Evolutionary conservation across 2,329 filamentous ascomycete genomes (phyloP).

Genomic region (Passalora sequoiae): DNA sequence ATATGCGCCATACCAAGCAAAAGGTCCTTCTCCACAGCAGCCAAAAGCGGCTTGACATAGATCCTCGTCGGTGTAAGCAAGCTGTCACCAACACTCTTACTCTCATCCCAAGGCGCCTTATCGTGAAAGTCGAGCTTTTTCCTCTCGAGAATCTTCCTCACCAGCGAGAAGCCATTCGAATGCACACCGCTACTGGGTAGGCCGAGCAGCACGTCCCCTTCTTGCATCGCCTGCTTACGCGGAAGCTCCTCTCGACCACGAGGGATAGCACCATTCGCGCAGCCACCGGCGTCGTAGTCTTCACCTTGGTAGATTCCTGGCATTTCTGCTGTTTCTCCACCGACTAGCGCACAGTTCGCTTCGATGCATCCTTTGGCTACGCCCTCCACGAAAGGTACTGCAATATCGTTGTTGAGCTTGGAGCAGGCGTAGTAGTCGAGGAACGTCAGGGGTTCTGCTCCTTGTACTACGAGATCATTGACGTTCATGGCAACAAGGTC

Average conservation of each 20-base stretch:
- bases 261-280: conserved; percentile 77
- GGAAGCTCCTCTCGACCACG: conserved; percentile 65
- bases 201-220: conserved; percentile 80
- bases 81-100: conserved; percentile 62
- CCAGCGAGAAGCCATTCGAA: conserved; percentile 96
- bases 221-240: conserved; percentile 65
- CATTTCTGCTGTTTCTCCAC: conserved; percentile 98
- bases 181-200: conserved; percentile 82
- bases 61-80: conserved; percentile 88
- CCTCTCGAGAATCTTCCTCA: conserved; percentile 79
- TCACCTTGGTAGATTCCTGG: conserved; percentile 84
- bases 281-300: conserved; percentile 90
- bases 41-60: conserved; percentile 70
- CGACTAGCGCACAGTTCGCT: conserved; percentile 84
- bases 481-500: conserved; percentile 99
- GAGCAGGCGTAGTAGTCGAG: conserved; percentile 97
- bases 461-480: conserved; percentile 94
- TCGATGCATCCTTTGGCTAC: conserved; percentile 82
- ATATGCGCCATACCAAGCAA: conserved; percentile 96
- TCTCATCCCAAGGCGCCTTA: conserved; percentile 67
- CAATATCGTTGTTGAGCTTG: conserved; percentile 70
- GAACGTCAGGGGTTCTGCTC: conserved; percentile 91
- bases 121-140: conserved; percentile 67
- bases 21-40: conserved; percentile 55
- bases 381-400: conserved; percentile 82